Evolutionary conservation across 495 filamentous ascomycete genomes (phyloP), one percentile per base, ranked within the genome.

Genomic region (Chaetomium fimeti): DNA sequence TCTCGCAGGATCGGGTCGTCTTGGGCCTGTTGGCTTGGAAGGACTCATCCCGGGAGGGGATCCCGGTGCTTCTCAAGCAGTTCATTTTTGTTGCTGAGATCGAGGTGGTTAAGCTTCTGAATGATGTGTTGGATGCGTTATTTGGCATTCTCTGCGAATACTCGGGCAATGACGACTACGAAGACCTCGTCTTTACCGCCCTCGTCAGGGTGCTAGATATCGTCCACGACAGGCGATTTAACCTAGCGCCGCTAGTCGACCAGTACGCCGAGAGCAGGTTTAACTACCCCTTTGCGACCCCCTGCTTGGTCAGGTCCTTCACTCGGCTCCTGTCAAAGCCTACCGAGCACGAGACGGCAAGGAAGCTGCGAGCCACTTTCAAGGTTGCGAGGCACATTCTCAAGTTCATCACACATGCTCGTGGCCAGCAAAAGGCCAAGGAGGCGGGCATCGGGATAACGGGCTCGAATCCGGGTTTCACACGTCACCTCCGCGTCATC

Each of bases 71-170:
- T 7, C 76, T 99, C 38, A 88, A 90, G 73, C 85, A 91, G 64
- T 82, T 98, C 43, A 86, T 90, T 11, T 99, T 98, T 69, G 94
- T 99, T 12, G 88, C 94, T 0, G 94, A 99, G 73, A 96, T 97
- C 57, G 94, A 99, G 76, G 90, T 98, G 28, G 94, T 98, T 63
- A 99, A 97, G 76, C 83, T 96, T 57, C 78, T 97, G 11, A 86
- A 84, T 64, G 89, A 96, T 70, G 93, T 99, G 16, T 88, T 99
- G 68, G 91, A 97, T 72, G 87, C 92, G 11, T 83, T 98, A 15
- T 99, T 99, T 70, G 87, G 90, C 11, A 92, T 98, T 42, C 75
- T 98, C 29, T 88, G 94, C 13, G 91, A 95, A 66, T 87, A 97
- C 72, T 84, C 91, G 13, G 91, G 91, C 5, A 91, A 92, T 60